A percentile compares a stretch with the other conserved stretches of the same genome.
phyloP scores from a whole-genome alignment of 1,284 basidiomycete genomes.

The Mycosarcoma mackinlayi region DNA sequence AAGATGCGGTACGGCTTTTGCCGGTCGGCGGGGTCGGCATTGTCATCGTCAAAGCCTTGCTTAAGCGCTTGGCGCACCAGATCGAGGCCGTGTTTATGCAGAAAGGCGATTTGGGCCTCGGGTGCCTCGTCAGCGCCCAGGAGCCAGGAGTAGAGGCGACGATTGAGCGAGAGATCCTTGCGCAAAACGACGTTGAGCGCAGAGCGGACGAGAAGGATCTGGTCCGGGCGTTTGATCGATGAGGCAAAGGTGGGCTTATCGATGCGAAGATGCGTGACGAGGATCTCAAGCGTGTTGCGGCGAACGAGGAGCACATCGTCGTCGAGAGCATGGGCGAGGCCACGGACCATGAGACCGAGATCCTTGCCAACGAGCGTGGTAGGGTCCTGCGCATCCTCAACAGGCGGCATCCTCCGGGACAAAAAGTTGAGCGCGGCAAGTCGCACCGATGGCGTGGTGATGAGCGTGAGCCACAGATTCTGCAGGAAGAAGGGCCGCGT shows the following conservation, averaged over 20 bases:
- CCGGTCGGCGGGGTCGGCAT: conserved; percentile 76
- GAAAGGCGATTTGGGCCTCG: conserved; percentile 60
- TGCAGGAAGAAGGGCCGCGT: conserved; percentile 87
- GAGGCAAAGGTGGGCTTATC: conserved; percentile 42
- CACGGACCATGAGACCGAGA: conserved; percentile 90
- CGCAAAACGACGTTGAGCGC: conserved; percentile 73
- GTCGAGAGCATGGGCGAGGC: conserved; percentile 85
- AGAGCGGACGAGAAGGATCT: conserved; percentile 55
- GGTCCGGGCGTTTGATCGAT: conserved; percentile 38
- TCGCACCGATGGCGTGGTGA: conserved; percentile 86
- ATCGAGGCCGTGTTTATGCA: conserved; percentile 44
- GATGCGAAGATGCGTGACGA: conserved; percentile 55
- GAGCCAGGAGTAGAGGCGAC: conserved; percentile 92
- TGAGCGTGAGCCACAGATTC: conserved; percentile 91
- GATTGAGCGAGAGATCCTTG: conserved; percentile 90
- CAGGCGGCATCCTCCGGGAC: conserved; percentile 77
- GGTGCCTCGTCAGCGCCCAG: conserved; percentile 80
- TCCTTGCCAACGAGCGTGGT: conserved; percentile 74
- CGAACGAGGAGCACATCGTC: conserved; percentile 77
- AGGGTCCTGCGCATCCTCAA: conserved; percentile 30
- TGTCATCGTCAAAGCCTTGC: conserved; percentile 33
- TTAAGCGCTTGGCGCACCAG: conserved; percentile 48
- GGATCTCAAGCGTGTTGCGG: conserved; percentile 60
- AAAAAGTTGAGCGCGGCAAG: conserved; percentile 89
- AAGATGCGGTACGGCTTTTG: conserved; percentile 91